A percentile compares a stretch with the other conserved stretches of the same genome.
Conservation (phyloP, 2,329 filamentous ascomycete species). For the Orbilia ellipsospora region DNA sequence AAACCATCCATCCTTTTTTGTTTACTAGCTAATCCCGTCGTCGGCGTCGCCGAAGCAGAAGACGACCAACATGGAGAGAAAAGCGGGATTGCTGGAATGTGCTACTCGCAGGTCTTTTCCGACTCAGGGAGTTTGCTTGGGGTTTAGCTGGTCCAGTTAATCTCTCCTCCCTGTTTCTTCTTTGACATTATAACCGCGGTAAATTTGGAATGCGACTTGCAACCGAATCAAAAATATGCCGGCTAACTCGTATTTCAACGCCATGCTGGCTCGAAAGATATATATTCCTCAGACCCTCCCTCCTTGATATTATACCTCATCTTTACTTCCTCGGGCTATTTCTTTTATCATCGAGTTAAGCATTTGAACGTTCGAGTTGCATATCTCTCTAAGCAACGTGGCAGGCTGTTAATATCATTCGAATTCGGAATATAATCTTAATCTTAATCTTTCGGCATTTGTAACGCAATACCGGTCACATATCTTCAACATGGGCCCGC, state of each 20-base stretch:
- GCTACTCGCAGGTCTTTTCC: conserved; percentile 11
- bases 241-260: conserved; percentile 13
- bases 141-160: background rate
- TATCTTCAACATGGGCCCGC: conserved; percentile 19
- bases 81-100: conserved; percentile 33
- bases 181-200: conserved; percentile 34
- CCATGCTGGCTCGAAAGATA: conserved; percentile 13
- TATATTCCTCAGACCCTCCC: conserved; percentile 23
- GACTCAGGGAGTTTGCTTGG: conserved; percentile 11
- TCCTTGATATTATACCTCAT: conserved; percentile 11
- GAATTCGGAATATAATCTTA: background rate
- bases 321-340: background rate
- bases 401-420: background rate
- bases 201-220: conserved; percentile 21
- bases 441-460: background rate
- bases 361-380: background rate
- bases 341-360: background rate
- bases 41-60: conserved; percentile 50
- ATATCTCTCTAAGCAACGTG: background rate
- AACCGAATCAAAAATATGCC: conserved; percentile 47
- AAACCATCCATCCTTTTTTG: conserved; percentile 4
- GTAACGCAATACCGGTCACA: background rate
- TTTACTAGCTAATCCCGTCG: conserved; percentile 10
- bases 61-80: conserved; percentile 8
- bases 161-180: conserved; percentile 7